Percentiles rank a stretch among this genome's conserved stretches.
Conservation (phyloP, 495 filamentous ascomycete species). For the Trichoderma erinaceum region DNA sequence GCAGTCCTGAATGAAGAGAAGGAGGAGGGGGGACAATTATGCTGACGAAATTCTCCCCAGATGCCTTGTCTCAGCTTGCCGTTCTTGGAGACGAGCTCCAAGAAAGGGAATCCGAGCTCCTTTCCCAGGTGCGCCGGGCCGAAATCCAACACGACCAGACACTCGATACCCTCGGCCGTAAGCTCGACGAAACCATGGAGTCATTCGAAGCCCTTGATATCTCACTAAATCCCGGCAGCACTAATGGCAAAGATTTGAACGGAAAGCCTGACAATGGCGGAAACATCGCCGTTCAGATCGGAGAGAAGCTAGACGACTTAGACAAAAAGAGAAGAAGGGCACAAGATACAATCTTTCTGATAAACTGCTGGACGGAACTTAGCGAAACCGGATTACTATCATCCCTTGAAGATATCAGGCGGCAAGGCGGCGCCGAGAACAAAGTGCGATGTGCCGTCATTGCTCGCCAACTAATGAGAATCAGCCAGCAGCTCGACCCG, state of each 20-base stretch:
- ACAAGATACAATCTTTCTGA: conserved; percentile 86
- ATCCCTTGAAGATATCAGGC: conserved; percentile 71
- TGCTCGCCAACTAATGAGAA: conserved; percentile 78
- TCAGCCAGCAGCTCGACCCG: conserved; percentile 77
- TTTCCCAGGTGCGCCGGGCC: conserved; percentile 80
- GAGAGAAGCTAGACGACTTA: conserved; percentile 85
- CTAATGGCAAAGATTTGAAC: conserved; percentile 34
- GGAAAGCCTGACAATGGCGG: conserved; percentile 60
- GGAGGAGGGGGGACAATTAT: background rate
- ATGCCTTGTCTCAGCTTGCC: conserved; percentile 66
- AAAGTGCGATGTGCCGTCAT: conserved; percentile 87
- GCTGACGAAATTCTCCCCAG: conserved; percentile 30
- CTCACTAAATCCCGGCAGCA: conserved; percentile 50
- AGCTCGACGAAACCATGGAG: conserved; percentile 84
- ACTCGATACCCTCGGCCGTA: conserved; percentile 72
- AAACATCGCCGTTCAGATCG: conserved; percentile 88
- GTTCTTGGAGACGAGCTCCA: conserved; percentile 82
- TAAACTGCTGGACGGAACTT: conserved; percentile 93
- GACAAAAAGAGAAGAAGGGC: conserved; percentile 87
- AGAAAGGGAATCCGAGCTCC: conserved; percentile 79
- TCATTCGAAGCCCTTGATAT: conserved; percentile 85
- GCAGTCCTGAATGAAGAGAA: background rate
- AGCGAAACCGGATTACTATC: conserved; percentile 76
- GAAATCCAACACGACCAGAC: conserved; percentile 90
- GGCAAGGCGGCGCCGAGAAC: conserved; percentile 72